Base-by-base conservation (phyloP, 371 early-diverging fungal genomes). In the Actinomucor elegans region DNA sequence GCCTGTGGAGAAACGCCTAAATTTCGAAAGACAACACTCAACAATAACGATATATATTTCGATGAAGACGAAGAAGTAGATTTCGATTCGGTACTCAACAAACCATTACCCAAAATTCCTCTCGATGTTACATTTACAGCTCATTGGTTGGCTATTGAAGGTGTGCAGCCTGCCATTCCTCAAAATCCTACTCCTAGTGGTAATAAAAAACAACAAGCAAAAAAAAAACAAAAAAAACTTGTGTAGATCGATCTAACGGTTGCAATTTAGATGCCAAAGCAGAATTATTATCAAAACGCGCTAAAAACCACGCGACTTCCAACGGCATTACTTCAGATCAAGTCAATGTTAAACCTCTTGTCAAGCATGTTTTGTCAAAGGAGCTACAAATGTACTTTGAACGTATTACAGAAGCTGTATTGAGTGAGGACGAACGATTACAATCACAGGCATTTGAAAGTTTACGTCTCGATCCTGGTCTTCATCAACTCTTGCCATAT, bases 91-190 rank as follows among this genome's bases (percentile, higher is more conserved):
- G 74, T 95, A 29, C 76, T 99, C 3, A 92, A 89, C 48, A 83
- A 86, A 21, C 94, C 97, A 0, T 75, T 99, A 14, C 99, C 99
- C 1, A 90, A 92, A 48, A 92, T 98, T 4, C 99, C 99, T 1
- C 73, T 90, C 21, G 94, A 95, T 46, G 85, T 92, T 0, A 81
- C 87, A 2, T 93, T 87, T 57, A 94, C 94, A 2, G 93, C 90
- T n/a, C 98, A 98, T 68, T 98, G 98, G 97, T 86, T 99, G 11
- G 99, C 99, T 3, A 93, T 99, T 55, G 99, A 99, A 59, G 99
- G 99, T 18, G 97, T 98, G 4, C 99, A 99, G 69, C 99, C 99
- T 29, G 88, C 91, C 11, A 99, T 97, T 59, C 94, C 96, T 24
- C 98, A 99, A 73, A 99, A 99, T 65, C 99, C 99, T 18, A 84